Base-by-base conservation (phyloP, 208 protist genomes). In the Acanthamoeba divionensis region DNA sequence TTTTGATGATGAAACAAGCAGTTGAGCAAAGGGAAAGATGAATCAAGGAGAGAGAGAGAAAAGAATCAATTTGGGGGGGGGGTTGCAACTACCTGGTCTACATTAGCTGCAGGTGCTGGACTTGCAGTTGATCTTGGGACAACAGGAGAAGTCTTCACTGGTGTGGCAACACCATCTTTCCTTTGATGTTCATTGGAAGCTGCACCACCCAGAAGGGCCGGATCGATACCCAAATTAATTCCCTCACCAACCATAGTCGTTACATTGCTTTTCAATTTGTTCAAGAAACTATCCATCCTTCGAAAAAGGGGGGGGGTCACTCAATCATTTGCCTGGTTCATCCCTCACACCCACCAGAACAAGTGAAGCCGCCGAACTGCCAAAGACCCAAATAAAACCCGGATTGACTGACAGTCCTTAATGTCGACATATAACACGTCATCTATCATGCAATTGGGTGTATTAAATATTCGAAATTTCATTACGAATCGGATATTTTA, bases 181-280 rank as follows among this genome's bases (percentile, higher is more conserved):
- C 71, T 44, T 7, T 62, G 45, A 31, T 45, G 18, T 29, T 60
- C 18, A 52, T 24, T 45, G 67, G 67, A 45, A 8, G 67, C 47
- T 21, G 67, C 67, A 13, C 47, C 67, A 18, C 44, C 67, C 13
- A 55, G 29, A 0, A 77, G 71, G 8, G 47, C 71, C 15, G 6
- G 21, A 10, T 60, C 71, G 71, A 82, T 41, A 54, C 55, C 55
- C 45, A 73, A 55, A 45, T 29, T 15, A n/a, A 52, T 45, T 52
- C 54, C 50, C 7, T 75, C 66, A 44, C 66, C 66, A 33, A 75
- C 66, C 66, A 75, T 75, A 8, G 6, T 26, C 6, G 66, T 47
- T 8, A 75, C 66, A 45, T 75, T 82, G 9, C 48, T 47, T 36
- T 82, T 82, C 15, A 82, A 33, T 57, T 82, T 82, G 47, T 82